Conservation (phyloP, 2,329 filamentous ascomycete species). For the Penicillium polonicum region DNA sequence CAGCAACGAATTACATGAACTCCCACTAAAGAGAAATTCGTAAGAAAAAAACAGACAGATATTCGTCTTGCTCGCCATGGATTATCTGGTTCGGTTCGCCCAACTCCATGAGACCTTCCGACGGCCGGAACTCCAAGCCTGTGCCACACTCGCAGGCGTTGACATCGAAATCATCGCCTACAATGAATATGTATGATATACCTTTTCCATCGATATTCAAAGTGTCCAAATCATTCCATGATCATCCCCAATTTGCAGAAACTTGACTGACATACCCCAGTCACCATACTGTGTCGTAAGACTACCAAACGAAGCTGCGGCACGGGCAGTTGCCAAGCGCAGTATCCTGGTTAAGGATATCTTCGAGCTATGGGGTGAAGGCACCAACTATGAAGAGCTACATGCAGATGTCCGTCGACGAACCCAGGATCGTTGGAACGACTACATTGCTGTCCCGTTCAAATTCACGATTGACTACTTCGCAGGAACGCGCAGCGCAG, state of each 20-base stretch:
- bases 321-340: constrained; percentile 66
- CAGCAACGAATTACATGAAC: constrained; percentile 3
- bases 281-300: constrained; percentile 81
- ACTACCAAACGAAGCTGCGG: constrained; percentile 64
- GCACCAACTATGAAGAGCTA: constrained; percentile 64
- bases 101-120: constrained; percentile 92
- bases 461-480: constrained; percentile 84
- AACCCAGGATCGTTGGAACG: constrained; percentile 64
- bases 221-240: not conserved
- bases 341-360: constrained; percentile 81
- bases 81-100: constrained; percentile 85
- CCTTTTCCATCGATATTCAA: constrained; percentile 3
- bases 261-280: constrained; percentile 46
- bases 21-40: not conserved
- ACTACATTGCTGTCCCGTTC: constrained; percentile 68
- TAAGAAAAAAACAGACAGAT: not conserved
- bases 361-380: constrained; percentile 84
- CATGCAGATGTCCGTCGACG: constrained; percentile 62
- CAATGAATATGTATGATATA: constrained; percentile 63
- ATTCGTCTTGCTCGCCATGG: constrained; percentile 44
- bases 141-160: constrained; percentile 68
- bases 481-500: constrained; percentile 65
- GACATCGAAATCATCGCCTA: constrained; percentile 74
- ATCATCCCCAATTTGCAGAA: constrained; percentile 14
- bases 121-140: constrained; percentile 74